These are phyloP conservation scores for Erodium maritimum DNA, from an alignment of 345 rosid genomes.

Conservation along the genomic window DNA sequence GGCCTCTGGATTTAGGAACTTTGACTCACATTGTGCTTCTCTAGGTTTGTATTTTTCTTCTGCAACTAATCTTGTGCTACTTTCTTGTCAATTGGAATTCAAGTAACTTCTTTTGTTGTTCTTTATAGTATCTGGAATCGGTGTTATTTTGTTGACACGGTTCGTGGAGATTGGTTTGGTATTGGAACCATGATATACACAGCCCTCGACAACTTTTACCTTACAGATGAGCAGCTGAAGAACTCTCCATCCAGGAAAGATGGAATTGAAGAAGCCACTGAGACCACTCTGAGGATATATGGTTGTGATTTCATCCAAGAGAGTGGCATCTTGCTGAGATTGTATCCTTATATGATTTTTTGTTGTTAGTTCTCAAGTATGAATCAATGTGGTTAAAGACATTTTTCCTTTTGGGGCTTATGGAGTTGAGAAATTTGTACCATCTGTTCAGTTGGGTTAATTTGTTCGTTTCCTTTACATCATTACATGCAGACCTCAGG, in stretches of 20 bases:
- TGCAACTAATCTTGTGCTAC: no score
- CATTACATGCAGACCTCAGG: slow-evolving; percentile 54
- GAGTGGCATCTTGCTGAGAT: slow-evolving; percentile 66
- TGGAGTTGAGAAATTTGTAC: slow-evolving; percentile 18
- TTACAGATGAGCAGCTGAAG: slow-evolving; percentile 59
- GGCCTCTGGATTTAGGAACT: no score
- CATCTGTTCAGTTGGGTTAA: no score
- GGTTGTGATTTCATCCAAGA: slow-evolving; percentile 96
- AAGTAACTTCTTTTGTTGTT: not conserved
- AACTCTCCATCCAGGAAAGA: slow-evolving; percentile 60
- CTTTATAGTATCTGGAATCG: not conserved
- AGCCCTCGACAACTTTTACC: slow-evolving; percentile 84
- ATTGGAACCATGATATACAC: slow-evolving; percentile 63
- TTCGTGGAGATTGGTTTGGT: slow-evolving; percentile 6
- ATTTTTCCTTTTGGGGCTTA: slow-evolving; percentile 2
- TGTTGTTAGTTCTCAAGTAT: no score
- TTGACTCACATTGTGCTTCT: no score
- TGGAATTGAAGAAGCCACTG: slow-evolving; percentile 73
- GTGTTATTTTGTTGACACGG: not conserved
- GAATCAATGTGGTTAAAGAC: not conserved
- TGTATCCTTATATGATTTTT: slow-evolving; percentile 37
- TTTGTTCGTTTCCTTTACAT: slow-evolving; percentile 11
- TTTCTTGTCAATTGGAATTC: no score
- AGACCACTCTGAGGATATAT: slow-evolving; percentile 62
- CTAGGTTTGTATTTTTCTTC: no score